Evolutionary conservation across 345 rosid genomes (phyloP), one percentile per base, ranked within the genome.

Genomic region (Aquilaria sinensis): DNA sequence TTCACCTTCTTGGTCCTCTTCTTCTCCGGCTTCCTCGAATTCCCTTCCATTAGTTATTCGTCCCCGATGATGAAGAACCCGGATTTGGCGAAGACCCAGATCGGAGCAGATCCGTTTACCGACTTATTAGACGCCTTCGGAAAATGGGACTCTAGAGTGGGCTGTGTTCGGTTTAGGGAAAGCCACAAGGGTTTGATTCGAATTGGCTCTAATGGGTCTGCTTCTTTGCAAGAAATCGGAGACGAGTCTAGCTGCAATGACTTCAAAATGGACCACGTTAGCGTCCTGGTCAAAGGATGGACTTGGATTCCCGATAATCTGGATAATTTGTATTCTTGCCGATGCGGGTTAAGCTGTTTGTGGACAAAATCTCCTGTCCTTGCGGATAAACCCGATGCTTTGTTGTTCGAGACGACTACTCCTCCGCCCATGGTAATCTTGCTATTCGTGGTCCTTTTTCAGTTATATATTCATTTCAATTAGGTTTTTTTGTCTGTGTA

Each of bases 271-370:
- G 76, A 67, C 0, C 84, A 88, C 48, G 98, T 83, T 51, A 83
- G 75, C 46, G 82, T 90, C 61, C 75, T 88, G 85, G 94, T 93
- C 31, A 88, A 90, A 71, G 88, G 96, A 47, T 93, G 98, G 98
- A 93, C 96, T 71, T 93, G 98, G 97, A 73, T 93, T 78, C 98
- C 97, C 5, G 92, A 90, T 75, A 88, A 90, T 83, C 73, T 93
- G 85, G 96, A 90, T 56, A 93, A 86, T 78, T 58, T 90, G 71
- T 93, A 90, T 65, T 74, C 85, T 30, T 93, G 96, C 75, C 71
- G 82, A 6, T 90, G 98, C 64, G 96, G 92, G 60, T 75, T 88
- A 86, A 90, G 83, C 67, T 93, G 98, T 74, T 68, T 88, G 75
- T 93, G 98, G 98, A 88, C 97, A 11, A 93, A 90, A 81, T 93